These are phyloP conservation scores for Hymenoscyphus salicellus DNA, from an alignment of 2,329 filamentous ascomycete species.

Conservation along the genomic window DNA sequence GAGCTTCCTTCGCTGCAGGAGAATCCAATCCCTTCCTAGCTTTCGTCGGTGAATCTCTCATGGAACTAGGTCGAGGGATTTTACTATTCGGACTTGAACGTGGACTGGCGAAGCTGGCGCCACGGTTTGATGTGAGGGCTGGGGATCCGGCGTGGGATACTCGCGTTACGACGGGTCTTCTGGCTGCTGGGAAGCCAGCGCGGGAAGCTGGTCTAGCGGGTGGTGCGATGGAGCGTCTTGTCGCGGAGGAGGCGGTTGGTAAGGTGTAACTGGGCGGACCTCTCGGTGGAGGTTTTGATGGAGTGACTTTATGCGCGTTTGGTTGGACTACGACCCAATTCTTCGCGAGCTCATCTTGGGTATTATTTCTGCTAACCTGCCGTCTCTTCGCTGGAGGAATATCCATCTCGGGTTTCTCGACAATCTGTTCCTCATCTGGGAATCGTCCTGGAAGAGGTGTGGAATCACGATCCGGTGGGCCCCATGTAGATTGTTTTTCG, in stretches of 20 bases:
- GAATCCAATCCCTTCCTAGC: slow-evolving; percentile 21
- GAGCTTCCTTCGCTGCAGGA: slow-evolving; percentile 60
- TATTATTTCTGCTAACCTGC: slow-evolving; percentile 44
- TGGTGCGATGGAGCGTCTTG: slow-evolving; percentile 15
- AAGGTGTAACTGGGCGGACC: slow-evolving; percentile 26
- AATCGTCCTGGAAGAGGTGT: slow-evolving; percentile 54
- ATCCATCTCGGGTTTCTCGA: slow-evolving; percentile 40
- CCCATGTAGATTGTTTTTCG: slow-evolving; percentile 18
- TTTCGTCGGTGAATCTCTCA: not conserved
- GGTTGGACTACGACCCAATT: slow-evolving; percentile 68
- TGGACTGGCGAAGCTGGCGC: slow-evolving; percentile 54
- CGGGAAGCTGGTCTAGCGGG: slow-evolving; percentile 28
- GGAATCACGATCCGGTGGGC: slow-evolving; percentile 25
- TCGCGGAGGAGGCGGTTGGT: slow-evolving; percentile 28
- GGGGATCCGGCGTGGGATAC: slow-evolving; percentile 50
- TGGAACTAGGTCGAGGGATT: slow-evolving; percentile 23
- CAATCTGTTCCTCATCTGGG: slow-evolving; percentile 47
- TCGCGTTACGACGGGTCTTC: slow-evolving; percentile 36
- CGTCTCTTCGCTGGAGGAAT: slow-evolving; percentile 46
- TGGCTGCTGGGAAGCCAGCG: slow-evolving; percentile 23
- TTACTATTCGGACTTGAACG: slow-evolving; percentile 40
- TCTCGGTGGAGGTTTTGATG: slow-evolving; percentile 18
- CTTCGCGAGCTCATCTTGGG: slow-evolving; percentile 53
- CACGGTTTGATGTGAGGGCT: slow-evolving; percentile 40
- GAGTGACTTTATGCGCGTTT: slow-evolving; percentile 12